phyloP scores from a whole-genome alignment of 106 monocot genomes.

The Posidonia australis region DNA sequence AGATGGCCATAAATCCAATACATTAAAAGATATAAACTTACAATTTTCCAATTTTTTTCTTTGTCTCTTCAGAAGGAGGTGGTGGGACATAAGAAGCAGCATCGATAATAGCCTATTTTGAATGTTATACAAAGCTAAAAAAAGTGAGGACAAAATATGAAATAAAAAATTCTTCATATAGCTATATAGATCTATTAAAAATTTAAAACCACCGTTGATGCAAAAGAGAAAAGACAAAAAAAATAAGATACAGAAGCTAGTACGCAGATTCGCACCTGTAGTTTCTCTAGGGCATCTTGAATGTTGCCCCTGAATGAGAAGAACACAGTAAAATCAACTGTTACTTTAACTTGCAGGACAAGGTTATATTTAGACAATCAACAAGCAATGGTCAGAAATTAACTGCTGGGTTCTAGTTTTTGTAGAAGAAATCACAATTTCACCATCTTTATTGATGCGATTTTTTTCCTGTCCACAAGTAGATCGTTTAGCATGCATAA shows the following conservation, averaged over 20 bases:
- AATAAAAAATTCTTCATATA: not conserved
- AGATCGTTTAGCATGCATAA: not conserved
- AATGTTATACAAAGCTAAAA: not conserved
- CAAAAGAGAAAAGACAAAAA: too few relatives aligned
- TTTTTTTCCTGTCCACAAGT: conserved; percentile 76
- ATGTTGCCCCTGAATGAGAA: conserved; percentile 67
- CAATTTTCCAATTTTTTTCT: conserved; percentile 89
- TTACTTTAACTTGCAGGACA: not conserved
- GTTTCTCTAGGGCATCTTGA: conserved; percentile 85
- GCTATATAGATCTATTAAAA: not conserved
- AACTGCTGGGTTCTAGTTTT: conserved; percentile 95
- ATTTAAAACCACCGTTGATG: too few relatives aligned
- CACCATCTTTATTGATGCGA: conserved; percentile 88
- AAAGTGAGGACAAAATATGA: not conserved
- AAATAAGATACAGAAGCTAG: not conserved
- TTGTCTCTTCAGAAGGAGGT: conserved; percentile 94
- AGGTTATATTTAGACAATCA: not conserved
- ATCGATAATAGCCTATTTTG: conserved; percentile 76
- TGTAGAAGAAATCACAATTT: conserved; percentile 91
- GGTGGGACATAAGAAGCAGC: conserved; percentile 94
- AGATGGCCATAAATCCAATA: too few relatives aligned
- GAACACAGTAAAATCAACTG: not conserved
- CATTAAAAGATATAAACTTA: conserved; percentile 21
- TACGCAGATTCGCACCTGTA: conserved; percentile 41
- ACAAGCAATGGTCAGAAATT: conserved; percentile 10